Evolutionary conservation across 192 early-diverging fungal species (phyloP), one percentile per base, ranked within the genome.

Genomic region (Backusella morwellensis): DNA sequence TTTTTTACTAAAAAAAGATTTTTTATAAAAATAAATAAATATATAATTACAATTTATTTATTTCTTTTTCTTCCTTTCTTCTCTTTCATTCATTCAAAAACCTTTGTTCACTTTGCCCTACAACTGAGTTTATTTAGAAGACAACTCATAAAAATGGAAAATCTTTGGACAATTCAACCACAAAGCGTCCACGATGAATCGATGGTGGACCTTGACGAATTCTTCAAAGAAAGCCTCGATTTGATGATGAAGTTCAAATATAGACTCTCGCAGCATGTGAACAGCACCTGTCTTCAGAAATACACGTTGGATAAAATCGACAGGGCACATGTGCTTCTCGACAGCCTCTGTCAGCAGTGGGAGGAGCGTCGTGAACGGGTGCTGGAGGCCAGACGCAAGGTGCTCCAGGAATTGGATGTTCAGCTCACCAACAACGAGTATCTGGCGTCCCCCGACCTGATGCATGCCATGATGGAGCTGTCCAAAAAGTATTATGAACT

Each of bases 401-500:
- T 70, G 9, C 44, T 75, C 35, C 54, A 66, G 35, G 69, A 36
- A 66, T 73, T 68, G 40, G 68, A 74, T 54, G 29, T 73, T 26
- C 40, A 35, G 68, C 59, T 70, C 72, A 72, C 17, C 11, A 74
- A 23, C 41, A 72, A 41, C 32, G 42, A 54, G 68, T 78, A 32
- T 73, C 77, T 44, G 72, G 77, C 78, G 15, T 76, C 85, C 32
- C 82, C 84, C 74, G 79, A 81, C 29, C 67, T 88, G 15, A 80
- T 86, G 35, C 69, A 75, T 34, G 81, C 85, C 26, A 78, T 88
- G 19, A 67, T 75, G 3, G 80, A 85, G 35, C 76, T 86, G 9
- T 82, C 85, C 36, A 83, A 88, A 75, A 88, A 84, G 23, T 88
- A 85, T 73, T 76, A 82, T 15, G 81, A 82, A 11, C 41, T 88